Percentiles rank a stretch among this genome's conserved stretches.
Evolutionary conservation across 495 filamentous ascomycete species (phyloP).

Genomic region (Acidiella bohemica): DNA sequence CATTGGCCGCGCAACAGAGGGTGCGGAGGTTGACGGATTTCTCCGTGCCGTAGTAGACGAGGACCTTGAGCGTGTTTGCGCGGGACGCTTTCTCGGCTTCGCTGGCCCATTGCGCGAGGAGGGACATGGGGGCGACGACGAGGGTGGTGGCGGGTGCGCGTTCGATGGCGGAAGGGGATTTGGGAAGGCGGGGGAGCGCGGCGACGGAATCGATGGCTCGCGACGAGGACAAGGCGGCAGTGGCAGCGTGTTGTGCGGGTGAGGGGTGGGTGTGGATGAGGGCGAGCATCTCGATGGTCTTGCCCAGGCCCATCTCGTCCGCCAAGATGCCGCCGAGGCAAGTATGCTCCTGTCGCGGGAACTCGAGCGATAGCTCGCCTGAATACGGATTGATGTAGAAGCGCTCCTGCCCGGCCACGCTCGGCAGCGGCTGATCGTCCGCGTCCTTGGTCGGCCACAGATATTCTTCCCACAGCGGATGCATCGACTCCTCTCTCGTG

Average conservation of each 20-base stretch:
- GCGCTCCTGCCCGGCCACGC: conserved; percentile 44
- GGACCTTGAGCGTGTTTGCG: conserved; percentile 61
- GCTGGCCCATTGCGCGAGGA: conserved; percentile 90
- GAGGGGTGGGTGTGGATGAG: conserved; percentile 76
- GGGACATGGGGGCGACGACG: conserved; percentile 87
- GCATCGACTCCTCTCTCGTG: conserved; percentile 71
- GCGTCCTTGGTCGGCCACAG: conserved; percentile 76
- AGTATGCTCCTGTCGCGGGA: conserved; percentile 85
- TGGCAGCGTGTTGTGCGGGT: conserved; percentile 16
- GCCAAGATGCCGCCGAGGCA: conserved; percentile 89
- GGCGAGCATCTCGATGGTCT: conserved; percentile 96
- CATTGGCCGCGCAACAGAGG: conserved; percentile 63
- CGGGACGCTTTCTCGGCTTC: conserved; percentile 82
- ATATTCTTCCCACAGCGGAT: conserved; percentile 97
- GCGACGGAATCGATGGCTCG: conserved; percentile 34
- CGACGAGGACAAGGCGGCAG: too few relatives aligned
- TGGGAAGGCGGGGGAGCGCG: conserved; percentile 45
- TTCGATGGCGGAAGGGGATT: conserved; percentile 39
- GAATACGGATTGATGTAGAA: conserved; percentile 98
- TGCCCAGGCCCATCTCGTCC: conserved; percentile 69
- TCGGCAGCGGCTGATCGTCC: conserved; percentile 60
- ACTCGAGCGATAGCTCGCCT: conserved; percentile 83
- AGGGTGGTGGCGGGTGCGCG: conserved; percentile 79
- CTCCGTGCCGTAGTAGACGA: conserved; percentile 84
- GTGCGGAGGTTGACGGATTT: conserved; percentile 61